A percentile compares a stretch with the other conserved stretches of the same genome.
Evolutionary conservation across 1,284 basidiomycete species (phyloP).

Genomic region (Rhodotorula sp.): DNA sequence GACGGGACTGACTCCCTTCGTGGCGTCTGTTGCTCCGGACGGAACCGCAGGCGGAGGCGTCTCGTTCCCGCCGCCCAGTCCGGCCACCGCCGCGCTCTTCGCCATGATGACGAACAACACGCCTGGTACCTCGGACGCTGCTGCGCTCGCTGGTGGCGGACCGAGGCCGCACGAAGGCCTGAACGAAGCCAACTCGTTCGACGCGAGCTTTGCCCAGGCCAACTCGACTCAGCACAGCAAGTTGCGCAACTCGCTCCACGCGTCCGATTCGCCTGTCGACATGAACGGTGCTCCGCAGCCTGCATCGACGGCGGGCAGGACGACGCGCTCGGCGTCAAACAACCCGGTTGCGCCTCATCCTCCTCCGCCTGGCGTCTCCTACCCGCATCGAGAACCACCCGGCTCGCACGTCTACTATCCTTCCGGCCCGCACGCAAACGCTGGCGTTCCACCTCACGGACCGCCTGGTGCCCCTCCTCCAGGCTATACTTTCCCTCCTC

Average conservation of each 20-base stretch:
- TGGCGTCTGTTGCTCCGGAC: neutral
- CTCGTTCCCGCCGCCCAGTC: constrained; percentile 78
- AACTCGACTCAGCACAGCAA: constrained; percentile 13
- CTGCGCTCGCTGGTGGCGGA: constrained; percentile 27
- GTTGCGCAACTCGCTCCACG: constrained; percentile 8
- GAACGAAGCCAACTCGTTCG: constrained; percentile 42
- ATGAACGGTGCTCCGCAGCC: constrained; percentile 5
- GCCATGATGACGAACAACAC: constrained; percentile 78
- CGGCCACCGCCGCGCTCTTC: constrained; percentile 88
- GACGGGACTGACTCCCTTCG: constrained; percentile 42
- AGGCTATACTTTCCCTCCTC: neutral
- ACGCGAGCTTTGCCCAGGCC: constrained; percentile 39
- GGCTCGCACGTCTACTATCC: too few species aligned
- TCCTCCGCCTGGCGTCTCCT: too few species aligned
- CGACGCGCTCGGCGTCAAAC: too few species aligned
- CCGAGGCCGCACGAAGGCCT: constrained; percentile 37
- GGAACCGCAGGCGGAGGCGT: constrained; percentile 57
- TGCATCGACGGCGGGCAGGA: neutral
- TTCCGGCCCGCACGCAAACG: too few species aligned
- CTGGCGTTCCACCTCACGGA: too few species aligned
- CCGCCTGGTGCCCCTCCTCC: neutral
- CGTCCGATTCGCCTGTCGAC: neutral
- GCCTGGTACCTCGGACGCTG: constrained; percentile 50
- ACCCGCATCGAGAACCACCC: too few species aligned
- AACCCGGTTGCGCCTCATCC: too few species aligned